Evolutionary conservation across 2,329 filamentous ascomycete species (phyloP), one percentile per base, ranked within the genome.

Genomic region (Aspergillus sp.): DNA sequence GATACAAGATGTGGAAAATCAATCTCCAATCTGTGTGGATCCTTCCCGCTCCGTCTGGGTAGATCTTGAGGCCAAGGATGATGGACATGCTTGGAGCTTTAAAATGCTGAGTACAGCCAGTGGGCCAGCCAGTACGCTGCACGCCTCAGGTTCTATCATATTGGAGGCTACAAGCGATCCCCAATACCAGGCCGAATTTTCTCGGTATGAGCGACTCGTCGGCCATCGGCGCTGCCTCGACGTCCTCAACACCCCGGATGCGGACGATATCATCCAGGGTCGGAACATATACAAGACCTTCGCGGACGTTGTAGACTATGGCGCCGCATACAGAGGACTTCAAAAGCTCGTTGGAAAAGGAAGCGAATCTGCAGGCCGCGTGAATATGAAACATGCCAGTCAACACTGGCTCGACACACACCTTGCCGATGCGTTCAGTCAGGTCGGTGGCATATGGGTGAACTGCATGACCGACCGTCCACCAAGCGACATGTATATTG

Each of bases 11-110:
- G 51, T 77, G 33, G 39, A 61, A 5, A 71, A 71, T 48, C 70
- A 71, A 9, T 53, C 66, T 1, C 70, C 72, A 1, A 61, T 76
- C 34, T 74, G 69, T 54, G 56, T 72, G 2, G 71, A 76, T 51
- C 53, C 62, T 0, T 64, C 65, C 5, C 54, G 65, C 11, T 15
- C 54, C 17, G 59, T 73, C 30, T 70, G 52, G 56, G 50, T 74
- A 4, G 69, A 76, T 8, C 37, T 69, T 39, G 61, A 64, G 46
- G 45, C 66, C 6, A 9, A 47, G 3, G 61, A 65, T 6, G 51
- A 40, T 3, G 19, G 46, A 15, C 13, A 19, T 24, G 5, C 22
- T 24, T 24, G 7, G 17, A 30, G 37, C 33, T 33, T 13, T 75
- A 73, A 72, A 49, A 60, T 24, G 2, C 74, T 68, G 66, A 68